These are phyloP conservation scores for Westerdykella aurantiaca DNA, from an alignment of 2,329 filamentous ascomycete genomes.

Conservation along the genomic window DNA sequence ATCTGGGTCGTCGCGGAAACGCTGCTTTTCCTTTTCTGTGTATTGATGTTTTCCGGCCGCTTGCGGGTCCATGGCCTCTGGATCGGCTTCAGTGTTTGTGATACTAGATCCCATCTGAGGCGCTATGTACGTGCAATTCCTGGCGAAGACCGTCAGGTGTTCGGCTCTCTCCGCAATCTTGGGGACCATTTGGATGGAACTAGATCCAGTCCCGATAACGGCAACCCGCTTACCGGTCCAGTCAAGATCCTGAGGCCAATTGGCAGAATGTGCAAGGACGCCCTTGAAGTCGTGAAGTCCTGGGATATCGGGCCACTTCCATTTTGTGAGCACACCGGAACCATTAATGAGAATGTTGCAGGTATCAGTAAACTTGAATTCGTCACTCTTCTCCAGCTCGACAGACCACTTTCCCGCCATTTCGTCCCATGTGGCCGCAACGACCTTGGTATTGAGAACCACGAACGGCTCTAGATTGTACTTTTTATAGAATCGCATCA, in stretches of 20 bases:
- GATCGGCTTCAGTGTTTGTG: slow-evolving; percentile 38
- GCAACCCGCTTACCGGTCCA: slow-evolving; percentile 40
- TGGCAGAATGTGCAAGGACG: slow-evolving; percentile 35
- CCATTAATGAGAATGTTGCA: slow-evolving; percentile 38
- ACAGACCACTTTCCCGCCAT: slow-evolving; percentile 44
- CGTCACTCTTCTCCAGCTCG: slow-evolving; percentile 37
- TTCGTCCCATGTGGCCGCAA: slow-evolving; percentile 44
- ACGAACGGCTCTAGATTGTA: slow-evolving; percentile 47
- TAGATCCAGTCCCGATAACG: slow-evolving; percentile 38
- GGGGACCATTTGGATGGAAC: slow-evolving; percentile 39
- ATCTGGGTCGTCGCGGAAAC: slow-evolving; percentile 36
- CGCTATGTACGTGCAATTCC: slow-evolving; percentile 42
- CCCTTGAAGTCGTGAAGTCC: slow-evolving; percentile 40
- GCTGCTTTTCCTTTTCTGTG: slow-evolving; percentile 32
- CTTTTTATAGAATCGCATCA: slow-evolving; percentile 42
- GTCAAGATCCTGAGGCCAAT: slow-evolving; percentile 37
- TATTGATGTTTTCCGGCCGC: slow-evolving; percentile 41
- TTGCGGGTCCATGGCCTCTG: slow-evolving; percentile 33
- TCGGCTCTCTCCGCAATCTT: slow-evolving; percentile 38
- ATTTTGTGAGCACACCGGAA: slow-evolving; percentile 36
- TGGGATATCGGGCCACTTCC: slow-evolving; percentile 25
- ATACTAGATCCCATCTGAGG: slow-evolving; percentile 41
- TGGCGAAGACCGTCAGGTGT: slow-evolving; percentile 40
- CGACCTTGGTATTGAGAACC: slow-evolving; percentile 43
- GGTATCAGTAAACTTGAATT: slow-evolving; percentile 23